Base-by-base conservation (phyloP, 164 flowering plant species). In the Vitis labrusca region DNA sequence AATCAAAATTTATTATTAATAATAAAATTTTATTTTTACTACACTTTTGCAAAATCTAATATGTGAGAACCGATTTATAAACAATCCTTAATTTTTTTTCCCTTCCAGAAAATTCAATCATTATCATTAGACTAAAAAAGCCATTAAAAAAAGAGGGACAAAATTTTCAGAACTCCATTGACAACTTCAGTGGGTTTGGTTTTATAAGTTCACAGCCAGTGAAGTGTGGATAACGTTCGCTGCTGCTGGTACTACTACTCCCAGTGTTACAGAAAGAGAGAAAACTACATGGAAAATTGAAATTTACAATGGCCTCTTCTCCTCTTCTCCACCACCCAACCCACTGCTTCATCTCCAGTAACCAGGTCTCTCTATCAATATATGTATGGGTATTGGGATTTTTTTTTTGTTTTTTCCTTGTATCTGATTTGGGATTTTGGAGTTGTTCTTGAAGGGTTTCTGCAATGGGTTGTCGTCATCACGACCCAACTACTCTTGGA, bases 301-400 rank as follows among this genome's bases (percentile, higher is more conserved):
- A 14, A 1, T n/a, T 49, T 61, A 9, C 50, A 65, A 81, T 81
- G 84, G 78, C 78, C 1, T 49, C 76, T 37, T 73, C 80, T 10
- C 47, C 74, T 67, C 23, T 70, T 44, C 71, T 79, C 32, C 74
- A 69, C 9, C 82, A 60, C 0, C 70, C 73, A 50, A 30, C 55
- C 50, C 69, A 70, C 59, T 66, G 71, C 59, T 64, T 74, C 77
- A 3, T 67, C 63, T 63, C 61, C 67, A 48, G 27, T 17, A 60
- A 68, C 51, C 74, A 73, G 63, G 73, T 67, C 65, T 67, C 30
- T 57, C 14, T 71, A 11, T 30, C 59, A 12, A n/a, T 56, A 32
- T 12, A 37, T 57, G 9, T 57, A 8, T 65, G 60, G 61, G 32
- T 62, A 29, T 48, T 37, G 44, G 44, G 44, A 37, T 3, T 29